Evolutionary conservation across 2,329 filamentous ascomycete species (phyloP).

Genomic region (Catunica adiposa): DNA sequence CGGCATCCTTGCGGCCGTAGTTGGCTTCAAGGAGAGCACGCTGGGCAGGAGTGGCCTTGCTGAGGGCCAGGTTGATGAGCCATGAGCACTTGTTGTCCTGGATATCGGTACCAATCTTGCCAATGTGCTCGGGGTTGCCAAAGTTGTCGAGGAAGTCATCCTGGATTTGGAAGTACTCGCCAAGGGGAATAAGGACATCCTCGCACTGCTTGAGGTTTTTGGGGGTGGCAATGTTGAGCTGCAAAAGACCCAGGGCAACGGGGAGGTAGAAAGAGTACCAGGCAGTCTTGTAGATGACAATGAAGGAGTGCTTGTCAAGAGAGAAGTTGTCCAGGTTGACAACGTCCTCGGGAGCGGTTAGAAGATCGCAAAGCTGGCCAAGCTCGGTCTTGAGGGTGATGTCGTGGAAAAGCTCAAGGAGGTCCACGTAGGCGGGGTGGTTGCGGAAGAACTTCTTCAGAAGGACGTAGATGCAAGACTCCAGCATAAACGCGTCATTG

Average conservation of each 20-base stretch:
- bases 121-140: constrained; percentile 77
- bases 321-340: constrained; percentile 92
- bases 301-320: constrained; percentile 90
- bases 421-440: constrained; percentile 75
- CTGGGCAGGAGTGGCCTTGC: constrained; percentile 67
- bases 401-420: constrained; percentile 94
- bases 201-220: constrained; percentile 80
- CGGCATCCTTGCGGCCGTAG: constrained; percentile 82
- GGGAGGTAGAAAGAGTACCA: constrained; percentile 99
- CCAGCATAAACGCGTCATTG: constrained; percentile 96
- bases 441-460: constrained; percentile 86
- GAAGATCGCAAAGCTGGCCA: constrained; percentile 82
- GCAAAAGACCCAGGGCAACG: constrained; percentile 75
- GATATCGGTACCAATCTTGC: constrained; percentile 98
- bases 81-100: constrained; percentile 99
- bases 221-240: constrained; percentile 67
- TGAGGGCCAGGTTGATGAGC: constrained; percentile 88
- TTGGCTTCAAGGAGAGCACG: constrained; percentile 75
- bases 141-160: constrained; percentile 99
- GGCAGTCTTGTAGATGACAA: constrained; percentile 98
- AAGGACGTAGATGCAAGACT: constrained; percentile 74
- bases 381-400: constrained; percentile 86
- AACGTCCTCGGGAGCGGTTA: constrained; percentile 87
- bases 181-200: constrained; percentile 87
- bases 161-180: constrained; percentile 98